Evolutionary conservation across 306 rosid genomes (phyloP), one percentile per base, ranked within the genome.

Genomic region (Vachellia collinsii): DNA sequence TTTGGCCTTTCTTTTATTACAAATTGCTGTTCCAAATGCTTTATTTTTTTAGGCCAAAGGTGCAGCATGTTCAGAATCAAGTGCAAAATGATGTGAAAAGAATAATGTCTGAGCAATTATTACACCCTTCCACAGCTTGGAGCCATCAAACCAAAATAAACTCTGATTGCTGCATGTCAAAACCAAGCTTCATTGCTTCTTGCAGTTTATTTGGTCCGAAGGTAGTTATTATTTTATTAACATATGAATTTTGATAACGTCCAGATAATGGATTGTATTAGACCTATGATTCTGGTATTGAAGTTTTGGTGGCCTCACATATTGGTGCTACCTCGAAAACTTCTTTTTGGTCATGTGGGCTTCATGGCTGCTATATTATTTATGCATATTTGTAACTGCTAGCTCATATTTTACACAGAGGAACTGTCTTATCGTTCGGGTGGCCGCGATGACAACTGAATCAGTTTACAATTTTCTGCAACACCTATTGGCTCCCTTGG

Each of bases 361-460:
- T 76, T 66, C 46, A 56, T 19, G 46, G 53, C 36, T 59, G 39
- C 51, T 39, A 73, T 72, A 20, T n/a, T n/a, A 69, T 59, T 51
- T 67, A 63, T 64, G 56, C 74, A 34, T 62, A 66, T 83, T 69
- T 17, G 25, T 69, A 42, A 22, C 77, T 69, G 25, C 36, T 56
- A 61, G 46, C 65, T 44, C 42, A 16, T 70, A 65, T 83, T 85
- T 17, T 37, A 62, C 76, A 82, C 88, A 94, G 97, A 94, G 77
- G 79, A 77, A 73, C 38, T 97, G 97, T 61, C 89, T 90, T 0
- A 73, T 93, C 69, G 95, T 93, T 83, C 91, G 99, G 79, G 84
- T 94, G 82, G 98, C 97, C 62, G 92, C 99, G 34, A 79, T 77
- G 80, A 91, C 94, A 75, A 94, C 99, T 25, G 99, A 93, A 80